Conservation (phyloP, 495 filamentous ascomycete species). For the Lindgomyces ingoldianus region DNA sequence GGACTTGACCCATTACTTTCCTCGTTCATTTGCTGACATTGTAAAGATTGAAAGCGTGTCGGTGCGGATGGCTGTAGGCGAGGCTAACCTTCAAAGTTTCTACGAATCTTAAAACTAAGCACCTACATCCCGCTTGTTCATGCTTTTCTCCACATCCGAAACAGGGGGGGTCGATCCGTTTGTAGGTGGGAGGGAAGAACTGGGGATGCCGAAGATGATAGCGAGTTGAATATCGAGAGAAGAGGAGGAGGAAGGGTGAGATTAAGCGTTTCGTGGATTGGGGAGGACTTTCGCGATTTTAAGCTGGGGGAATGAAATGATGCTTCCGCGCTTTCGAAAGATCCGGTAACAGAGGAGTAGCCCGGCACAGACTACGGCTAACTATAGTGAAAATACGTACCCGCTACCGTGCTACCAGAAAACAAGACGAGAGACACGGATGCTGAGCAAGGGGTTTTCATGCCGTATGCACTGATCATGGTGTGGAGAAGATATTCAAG, state of each 20-base stretch:
- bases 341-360: background rate
- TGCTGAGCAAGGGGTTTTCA: background rate
- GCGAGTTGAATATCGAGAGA: conserved; percentile 41
- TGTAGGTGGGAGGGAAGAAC: conserved; percentile 56
- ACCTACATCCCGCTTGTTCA: too few species aligned
- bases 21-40: too few species aligned
- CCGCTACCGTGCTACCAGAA: background rate
- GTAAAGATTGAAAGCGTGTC: too few species aligned
- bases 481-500: conserved; percentile 39
- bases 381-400: conserved; percentile 4
- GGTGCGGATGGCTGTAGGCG: too few species aligned
- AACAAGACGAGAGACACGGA: background rate
- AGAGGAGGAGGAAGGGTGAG: conserved; percentile 22
- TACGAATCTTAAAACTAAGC: too few species aligned
- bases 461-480: background rate
- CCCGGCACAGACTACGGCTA: background rate
- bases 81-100: too few species aligned
- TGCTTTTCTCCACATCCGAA: too few species aligned
- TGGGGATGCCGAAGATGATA: conserved; percentile 54
- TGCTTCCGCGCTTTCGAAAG: background rate
- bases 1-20: too few species aligned
- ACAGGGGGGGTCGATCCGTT: too few species aligned
- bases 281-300: background rate
- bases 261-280: conserved; percentile 1
- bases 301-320: background rate